Evolutionary conservation across 2,329 filamentous ascomycete genomes (phyloP).

Genomic region (Dothistroma septosporum): DNA sequence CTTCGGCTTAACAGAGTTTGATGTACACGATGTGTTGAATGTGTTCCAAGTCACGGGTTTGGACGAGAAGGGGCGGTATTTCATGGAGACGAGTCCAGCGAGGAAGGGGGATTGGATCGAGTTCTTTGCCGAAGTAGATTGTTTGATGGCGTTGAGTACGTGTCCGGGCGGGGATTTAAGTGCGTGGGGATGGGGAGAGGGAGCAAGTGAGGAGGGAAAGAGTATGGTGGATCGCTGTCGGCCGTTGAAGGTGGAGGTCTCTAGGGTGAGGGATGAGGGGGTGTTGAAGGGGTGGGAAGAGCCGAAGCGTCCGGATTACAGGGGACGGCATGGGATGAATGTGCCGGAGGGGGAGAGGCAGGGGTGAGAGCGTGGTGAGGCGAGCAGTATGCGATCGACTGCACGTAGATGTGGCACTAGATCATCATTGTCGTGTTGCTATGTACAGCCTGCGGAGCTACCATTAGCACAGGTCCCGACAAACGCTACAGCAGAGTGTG

Average conservation of each 20-base stretch:
- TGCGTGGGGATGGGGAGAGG: constrained; percentile 72
- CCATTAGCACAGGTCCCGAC: background rate
- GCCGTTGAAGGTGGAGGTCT: constrained; percentile 71
- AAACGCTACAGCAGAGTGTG: background rate
- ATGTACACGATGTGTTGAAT: constrained; percentile 82
- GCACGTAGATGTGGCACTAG: background rate
- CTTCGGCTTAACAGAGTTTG: constrained; percentile 64
- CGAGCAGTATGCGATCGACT: background rate
- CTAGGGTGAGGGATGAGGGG: constrained; percentile 47
- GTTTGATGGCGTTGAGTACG: constrained; percentile 62
- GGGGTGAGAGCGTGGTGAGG: background rate
- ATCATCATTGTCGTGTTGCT: background rate
- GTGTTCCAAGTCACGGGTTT: constrained; percentile 81
- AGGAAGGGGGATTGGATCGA: constrained; percentile 59
- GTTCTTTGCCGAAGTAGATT: constrained; percentile 75
- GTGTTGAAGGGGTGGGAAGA: constrained; percentile 61
- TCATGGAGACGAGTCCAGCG: constrained; percentile 64
- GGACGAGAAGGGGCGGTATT: constrained; percentile 67
- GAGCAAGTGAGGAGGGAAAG: constrained; percentile 54
- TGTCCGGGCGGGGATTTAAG: constrained; percentile 80
- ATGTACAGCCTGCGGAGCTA: background rate
- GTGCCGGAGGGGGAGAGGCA: constrained; percentile 44
- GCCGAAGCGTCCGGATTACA: constrained; percentile 58
- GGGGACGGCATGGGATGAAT: constrained; percentile 61
- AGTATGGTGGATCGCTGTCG: constrained; percentile 68